Evolutionary conservation across 1,284 basidiomycete genomes (phyloP), one percentile per base, ranked within the genome.

Genomic region (Trametes pubescens): DNA sequence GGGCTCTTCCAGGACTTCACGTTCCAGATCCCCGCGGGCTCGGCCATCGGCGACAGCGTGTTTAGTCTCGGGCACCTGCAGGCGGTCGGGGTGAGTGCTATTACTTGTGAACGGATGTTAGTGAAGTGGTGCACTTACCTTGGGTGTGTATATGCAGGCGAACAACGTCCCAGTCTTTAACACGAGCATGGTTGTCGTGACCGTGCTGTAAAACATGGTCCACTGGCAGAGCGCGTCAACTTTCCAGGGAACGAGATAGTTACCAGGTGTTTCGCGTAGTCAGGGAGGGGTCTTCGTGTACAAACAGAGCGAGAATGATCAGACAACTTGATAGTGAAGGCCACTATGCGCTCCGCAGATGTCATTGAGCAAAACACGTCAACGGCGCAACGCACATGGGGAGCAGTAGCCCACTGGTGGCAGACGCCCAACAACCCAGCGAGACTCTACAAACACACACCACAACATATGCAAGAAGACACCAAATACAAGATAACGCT

Each of bases 51-150:
- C 35, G 46, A 48, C 35, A 66, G 57, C 43, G 61, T 68, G 18
- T 62, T 69, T n/a, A 61, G 60, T 32, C 65, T 72, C n/a, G 66
- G 59, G 24, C 69, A 72, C 53, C 55, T 70, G 46, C 63, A 67
- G 58, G 62, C 63, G 8, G 57, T 69, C 24, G 71, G 69, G 35
- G 69, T 70, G 47, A 65, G 67, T 49, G 24, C 3, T 54, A n/a
- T 24, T 8, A 5, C 8, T 35, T 6, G 10, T 43, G 3, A 43
- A 16, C 16, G 38, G 13, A 26, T 18, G 22, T 11, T 13, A 8
- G 21, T n/a, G 29, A 16, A 14, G 34, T 35, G 38, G 6, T 6
- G 26, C 52, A 26, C 47, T 55, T 34, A 52, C 35, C 6, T 22
- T 16, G 11, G 8, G n/a, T n/a, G n/a, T n/a, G n/a, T n/a, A n/a